Base-by-base conservation (phyloP, 2,329 filamentous ascomycete species). In the Phaeomoniella chlamydospora region DNA sequence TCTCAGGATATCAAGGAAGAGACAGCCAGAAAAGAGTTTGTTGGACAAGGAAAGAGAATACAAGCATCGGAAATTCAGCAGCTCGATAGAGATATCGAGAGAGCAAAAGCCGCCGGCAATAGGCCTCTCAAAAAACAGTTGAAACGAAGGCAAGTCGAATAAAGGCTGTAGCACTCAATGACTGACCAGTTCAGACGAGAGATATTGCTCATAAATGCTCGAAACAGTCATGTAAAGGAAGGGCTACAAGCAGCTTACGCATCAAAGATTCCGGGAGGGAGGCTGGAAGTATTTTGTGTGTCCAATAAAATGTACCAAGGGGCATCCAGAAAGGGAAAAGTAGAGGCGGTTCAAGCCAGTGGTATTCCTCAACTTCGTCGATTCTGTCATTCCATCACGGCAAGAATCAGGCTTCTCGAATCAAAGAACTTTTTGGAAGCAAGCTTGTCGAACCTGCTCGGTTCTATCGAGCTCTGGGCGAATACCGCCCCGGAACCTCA, bases 221-320 rank as follows among this genome's bases (percentile, higher is more conserved):
- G 54, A 15, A 56, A 49, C 18, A 33, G 38, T 2, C 47, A 56
- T 35, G 51, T 58, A 31, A 49, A 43, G 18, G 35, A 45, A 18
- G 46, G 45, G 2, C 41, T 58, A 2, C 44, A 44, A 32, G 40
- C 12, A 5, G 44, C 41, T 11, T 57, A 57, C 37, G 36, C 45
- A 0, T 41, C 46, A 1, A 44, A 51, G 18, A 39, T 40, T 3
- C 34, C 47, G 2, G 41, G 44, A 4, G 39, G 41, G 5, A 31
- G 6, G 3, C 38, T 57, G 2, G 43, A 57, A 15, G 52, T 58
- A 2, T 59, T 59, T 33, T 59, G 54, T 30, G 49, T 58, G 1
- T 57, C 53, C 4, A 58, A 57, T 39, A 50, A 41, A 10, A 44
- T 44, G 31, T 59, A 58, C 38, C 47, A 56, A 29, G 52, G 55